phyloP scores from a whole-genome alignment of 1,139 yeast species.

The Geotrichum restrictum region DNA sequence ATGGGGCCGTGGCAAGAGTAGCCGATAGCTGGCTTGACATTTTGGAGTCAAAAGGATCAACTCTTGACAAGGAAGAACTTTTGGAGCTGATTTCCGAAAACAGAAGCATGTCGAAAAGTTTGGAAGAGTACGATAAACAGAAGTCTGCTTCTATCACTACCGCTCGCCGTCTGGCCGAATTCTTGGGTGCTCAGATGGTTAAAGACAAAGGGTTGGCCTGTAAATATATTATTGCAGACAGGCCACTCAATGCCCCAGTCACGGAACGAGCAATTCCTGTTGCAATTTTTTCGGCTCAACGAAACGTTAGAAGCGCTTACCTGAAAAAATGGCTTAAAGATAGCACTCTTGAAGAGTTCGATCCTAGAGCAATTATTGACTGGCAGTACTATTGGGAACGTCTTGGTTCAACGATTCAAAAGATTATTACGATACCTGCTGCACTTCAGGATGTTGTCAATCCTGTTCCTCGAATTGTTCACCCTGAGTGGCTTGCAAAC shows the following conservation, averaged over 20 bases:
- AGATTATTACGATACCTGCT: slow-evolving; percentile 95
- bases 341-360: slow-evolving; percentile 71
- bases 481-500: slow-evolving; percentile 88
- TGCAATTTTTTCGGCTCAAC: slow-evolving; percentile 86
- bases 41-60: slow-evolving; percentile 77
- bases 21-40: slow-evolving; percentile 97
- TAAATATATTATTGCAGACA: slow-evolving; percentile 83
- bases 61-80: slow-evolving; percentile 89
- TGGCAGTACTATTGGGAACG: slow-evolving; percentile 93
- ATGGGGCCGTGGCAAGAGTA: slow-evolving; percentile 81
- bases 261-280: slow-evolving; percentile 97
- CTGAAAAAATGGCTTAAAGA: slow-evolving; percentile 86
- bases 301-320: slow-evolving; percentile 54
- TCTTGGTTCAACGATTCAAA: slow-evolving; percentile 87
- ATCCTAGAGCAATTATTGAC: slow-evolving; percentile 84
- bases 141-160: slow-evolving; percentile 96
- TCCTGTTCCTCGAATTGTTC: slow-evolving; percentile 92
- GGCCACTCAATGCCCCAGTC: slow-evolving; percentile 82
- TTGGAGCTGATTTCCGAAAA: slow-evolving; percentile 94
- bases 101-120: slow-evolving; percentile 88
- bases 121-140: slow-evolving; percentile 83
- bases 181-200: slow-evolving; percentile 95
- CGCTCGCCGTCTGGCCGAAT: slow-evolving; percentile 88
- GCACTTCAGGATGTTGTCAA: slow-evolving; percentile 85
- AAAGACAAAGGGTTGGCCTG: slow-evolving; percentile 95